These are phyloP conservation scores for Platanthera zijinensis DNA, from an alignment of 106 monocot species.

Conservation along the genomic window DNA sequence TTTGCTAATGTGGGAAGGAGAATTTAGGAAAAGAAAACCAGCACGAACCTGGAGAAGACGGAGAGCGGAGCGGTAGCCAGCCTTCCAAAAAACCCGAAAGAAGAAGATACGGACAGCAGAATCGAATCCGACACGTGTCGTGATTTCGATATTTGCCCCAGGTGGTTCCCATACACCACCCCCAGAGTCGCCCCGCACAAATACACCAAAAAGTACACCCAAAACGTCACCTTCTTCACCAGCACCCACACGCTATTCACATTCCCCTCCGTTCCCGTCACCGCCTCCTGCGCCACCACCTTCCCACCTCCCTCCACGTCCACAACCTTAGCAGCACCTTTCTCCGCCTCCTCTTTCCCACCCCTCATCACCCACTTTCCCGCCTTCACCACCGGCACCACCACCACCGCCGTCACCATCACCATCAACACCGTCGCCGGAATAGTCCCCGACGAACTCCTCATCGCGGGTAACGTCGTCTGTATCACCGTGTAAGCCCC, in stretches of 20 bases:
- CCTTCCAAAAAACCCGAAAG: conserved; percentile 29
- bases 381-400: background rate
- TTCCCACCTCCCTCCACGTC: background rate
- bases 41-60: conserved; percentile 7
- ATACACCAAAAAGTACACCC: conserved; percentile 25
- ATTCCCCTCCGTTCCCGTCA: background rate
- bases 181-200: conserved; percentile 23
- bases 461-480: background rate
- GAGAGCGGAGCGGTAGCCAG: conserved; percentile 6
- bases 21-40: background rate
- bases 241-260: conserved; percentile 5
- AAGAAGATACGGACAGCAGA: conserved; percentile 21
- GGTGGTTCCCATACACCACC: conserved; percentile 20
- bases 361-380: background rate
- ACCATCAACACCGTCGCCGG: conserved; percentile 1
- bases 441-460: background rate
- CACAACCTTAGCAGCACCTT: background rate
- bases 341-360: background rate
- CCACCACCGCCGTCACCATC: conserved; percentile 2
- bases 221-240: conserved; percentile 9
- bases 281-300: background rate
- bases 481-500: conserved; percentile 8
- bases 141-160: conserved; percentile 26
- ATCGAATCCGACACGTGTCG: background rate
- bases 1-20: no score